phyloP scores from a whole-genome alignment of 257 asterid genomes.

The Plectranthus barbatus region DNA sequence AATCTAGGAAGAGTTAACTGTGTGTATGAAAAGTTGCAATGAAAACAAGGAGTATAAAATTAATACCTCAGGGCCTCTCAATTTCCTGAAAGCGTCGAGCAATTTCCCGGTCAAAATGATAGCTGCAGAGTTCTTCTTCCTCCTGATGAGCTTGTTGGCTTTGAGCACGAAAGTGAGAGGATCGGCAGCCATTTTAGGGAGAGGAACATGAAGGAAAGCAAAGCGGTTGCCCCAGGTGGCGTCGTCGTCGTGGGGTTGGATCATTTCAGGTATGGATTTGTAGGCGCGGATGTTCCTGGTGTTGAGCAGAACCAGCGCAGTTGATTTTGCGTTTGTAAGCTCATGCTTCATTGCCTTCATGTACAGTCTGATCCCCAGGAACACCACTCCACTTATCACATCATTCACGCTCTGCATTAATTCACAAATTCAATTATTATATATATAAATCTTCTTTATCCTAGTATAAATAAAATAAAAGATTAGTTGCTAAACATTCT shows the following conservation, averaged over 20 bases:
- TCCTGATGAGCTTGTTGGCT: constrained; percentile 35
- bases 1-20: no score
- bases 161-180: constrained; percentile 40
- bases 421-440: background rate
- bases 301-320: constrained; percentile 72
- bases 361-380: constrained; percentile 58
- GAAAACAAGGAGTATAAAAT: no score
- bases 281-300: constrained; percentile 67
- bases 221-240: constrained; percentile 85
- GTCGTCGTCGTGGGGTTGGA: constrained; percentile 26
- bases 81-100: constrained; percentile 33
- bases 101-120: constrained; percentile 56
- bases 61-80: constrained; percentile 74
- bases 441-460: no score
- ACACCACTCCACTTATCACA: constrained; percentile 62
- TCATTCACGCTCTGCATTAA: constrained; percentile 55
- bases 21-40: no score
- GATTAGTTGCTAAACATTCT: no score
- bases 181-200: constrained; percentile 26
- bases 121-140: constrained; percentile 50
- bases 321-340: constrained; percentile 27
- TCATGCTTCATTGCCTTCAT: constrained; percentile 40
- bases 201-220: constrained; percentile 62
- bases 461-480: no score
- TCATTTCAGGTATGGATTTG: constrained; percentile 63